phyloP scores from a whole-genome alignment of 305 asterid genomes.

The Withania somnifera region DNA sequence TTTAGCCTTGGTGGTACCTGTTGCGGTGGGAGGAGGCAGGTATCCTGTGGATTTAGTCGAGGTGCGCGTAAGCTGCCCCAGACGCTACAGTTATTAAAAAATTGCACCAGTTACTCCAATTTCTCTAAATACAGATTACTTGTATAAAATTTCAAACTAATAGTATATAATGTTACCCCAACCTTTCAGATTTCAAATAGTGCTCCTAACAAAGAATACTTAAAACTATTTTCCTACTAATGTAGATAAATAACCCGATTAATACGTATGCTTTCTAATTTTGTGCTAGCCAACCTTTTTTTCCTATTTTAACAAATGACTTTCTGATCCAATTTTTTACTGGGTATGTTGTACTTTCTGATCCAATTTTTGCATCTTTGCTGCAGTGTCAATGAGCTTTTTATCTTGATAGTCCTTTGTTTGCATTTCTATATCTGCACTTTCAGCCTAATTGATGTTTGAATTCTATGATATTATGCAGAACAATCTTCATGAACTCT shows the following conservation, averaged over 20 bases:
- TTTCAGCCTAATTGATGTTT: background rate
- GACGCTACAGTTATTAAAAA: too few species aligned
- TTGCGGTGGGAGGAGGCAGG: too few species aligned
- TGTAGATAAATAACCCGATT: background rate
- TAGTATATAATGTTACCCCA: background rate
- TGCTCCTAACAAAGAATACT: background rate
- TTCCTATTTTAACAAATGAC: background rate
- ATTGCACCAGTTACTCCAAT: background rate
- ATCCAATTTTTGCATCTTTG: background rate
- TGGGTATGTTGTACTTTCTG: too few species aligned
- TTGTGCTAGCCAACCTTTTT: background rate
- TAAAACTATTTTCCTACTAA: background rate
- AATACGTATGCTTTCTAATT: background rate
- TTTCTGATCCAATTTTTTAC: background rate
- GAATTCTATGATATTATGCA: constrained; percentile 24
- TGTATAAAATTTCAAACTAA: background rate
- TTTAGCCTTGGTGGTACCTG: too few species aligned
- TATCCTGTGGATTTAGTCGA: too few species aligned
- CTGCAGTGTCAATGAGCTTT: background rate
- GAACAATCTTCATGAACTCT: constrained; percentile 99
- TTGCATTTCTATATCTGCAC: background rate
- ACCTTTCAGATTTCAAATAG: background rate
- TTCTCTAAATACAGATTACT: background rate
- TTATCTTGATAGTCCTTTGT: background rate
- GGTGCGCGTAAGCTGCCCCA: too few species aligned